Conservation (phyloP, 2,329 filamentous ascomycete genomes). For the Hypocrella siamensis region DNA sequence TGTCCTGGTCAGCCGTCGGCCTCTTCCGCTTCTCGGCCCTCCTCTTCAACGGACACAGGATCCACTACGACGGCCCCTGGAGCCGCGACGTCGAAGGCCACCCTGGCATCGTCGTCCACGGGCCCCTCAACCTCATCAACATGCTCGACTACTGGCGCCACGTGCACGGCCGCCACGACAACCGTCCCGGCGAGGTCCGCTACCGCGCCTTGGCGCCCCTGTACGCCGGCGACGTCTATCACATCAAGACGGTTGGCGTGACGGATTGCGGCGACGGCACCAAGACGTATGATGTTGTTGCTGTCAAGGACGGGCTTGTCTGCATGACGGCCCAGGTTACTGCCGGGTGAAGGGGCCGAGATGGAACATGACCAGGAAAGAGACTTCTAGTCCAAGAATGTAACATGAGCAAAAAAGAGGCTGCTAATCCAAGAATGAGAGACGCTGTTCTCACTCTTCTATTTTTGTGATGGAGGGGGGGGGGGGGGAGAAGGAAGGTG, state of each 20-base stretch:
- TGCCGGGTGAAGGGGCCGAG: background rate
- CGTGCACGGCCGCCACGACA: constrained; percentile 19
- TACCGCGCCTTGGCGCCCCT: constrained; percentile 58
- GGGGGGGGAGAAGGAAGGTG: too few species aligned
- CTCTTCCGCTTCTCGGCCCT: constrained; percentile 74
- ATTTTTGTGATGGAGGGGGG: too few species aligned
- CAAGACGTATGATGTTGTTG: constrained; percentile 26
- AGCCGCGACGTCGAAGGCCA: constrained; percentile 52
- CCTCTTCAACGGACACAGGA: constrained; percentile 75
- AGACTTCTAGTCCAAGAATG: too few species aligned
- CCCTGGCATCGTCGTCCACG: constrained; percentile 59
- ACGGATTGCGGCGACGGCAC: constrained; percentile 16
- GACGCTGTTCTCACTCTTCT: too few species aligned
- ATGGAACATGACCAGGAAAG: too few species aligned
- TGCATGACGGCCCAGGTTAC: constrained; percentile 4
- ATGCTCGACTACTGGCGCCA: constrained; percentile 56
- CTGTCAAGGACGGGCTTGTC: constrained; percentile 21
- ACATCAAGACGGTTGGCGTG: constrained; percentile 38
- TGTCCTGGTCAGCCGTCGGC: constrained; percentile 28
- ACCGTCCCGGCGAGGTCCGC: too few species aligned
- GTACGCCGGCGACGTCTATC: constrained; percentile 49
- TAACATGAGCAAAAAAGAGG: too few species aligned
- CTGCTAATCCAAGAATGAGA: too few species aligned
- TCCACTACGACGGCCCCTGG: constrained; percentile 63
- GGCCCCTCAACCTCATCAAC: constrained; percentile 59